Evolutionary conservation across 2,329 filamentous ascomycete genomes (phyloP), one percentile per base, ranked within the genome.

Genomic region (Coniochaeta sp.): DNA sequence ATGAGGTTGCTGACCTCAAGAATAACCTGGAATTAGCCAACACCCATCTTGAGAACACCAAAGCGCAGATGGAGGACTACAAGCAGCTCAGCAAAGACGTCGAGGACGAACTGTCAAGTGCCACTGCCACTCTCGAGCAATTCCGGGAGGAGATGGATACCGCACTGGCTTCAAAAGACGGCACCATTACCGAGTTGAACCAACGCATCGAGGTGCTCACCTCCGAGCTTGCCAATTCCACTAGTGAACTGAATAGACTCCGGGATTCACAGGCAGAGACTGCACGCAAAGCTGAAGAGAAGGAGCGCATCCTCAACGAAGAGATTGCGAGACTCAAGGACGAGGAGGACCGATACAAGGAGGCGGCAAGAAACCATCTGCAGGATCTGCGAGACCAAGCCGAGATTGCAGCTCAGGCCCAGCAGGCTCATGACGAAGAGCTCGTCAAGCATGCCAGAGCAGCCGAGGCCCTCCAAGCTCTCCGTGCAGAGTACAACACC

Each of bases 391-490:
- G 95, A 63, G 88, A 91, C 0, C 95, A 99, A 73, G 93, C 93
- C 31, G 90, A 96, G 52, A 98, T 99, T 68, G 92, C 95, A 2
- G 88, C 91, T 59, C 90, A 91, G 72, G 92, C 95, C 3, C 95
- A 99, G 71, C 89, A 96, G 70, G 93, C 95, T 66, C 99, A 99
- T 70, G 96, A 99, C 73, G 88, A 88, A 64, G 95, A 99, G 72
- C 82, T 99, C 12, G 84, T 96, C 68, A 97, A 95, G 77, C 95
- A 99, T 74, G 93, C 93, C 1, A 91, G 97, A 65, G 95, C 93
- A n/a, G 91, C 93, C 14, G 93, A 92, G 74, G 84, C 86, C 38
- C 80, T 97, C 16, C 91, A 96, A 66, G 81, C 81, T 59, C 79
- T 96, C 57, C 90, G 95, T 58, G 80, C 81, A 4, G 91, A 98